A percentile compares a stretch with the other conserved stretches of the same genome.
Evolutionary conservation across 768 basidiomycete species (phyloP).

Genomic region (Naganishia onofrii): DNA sequence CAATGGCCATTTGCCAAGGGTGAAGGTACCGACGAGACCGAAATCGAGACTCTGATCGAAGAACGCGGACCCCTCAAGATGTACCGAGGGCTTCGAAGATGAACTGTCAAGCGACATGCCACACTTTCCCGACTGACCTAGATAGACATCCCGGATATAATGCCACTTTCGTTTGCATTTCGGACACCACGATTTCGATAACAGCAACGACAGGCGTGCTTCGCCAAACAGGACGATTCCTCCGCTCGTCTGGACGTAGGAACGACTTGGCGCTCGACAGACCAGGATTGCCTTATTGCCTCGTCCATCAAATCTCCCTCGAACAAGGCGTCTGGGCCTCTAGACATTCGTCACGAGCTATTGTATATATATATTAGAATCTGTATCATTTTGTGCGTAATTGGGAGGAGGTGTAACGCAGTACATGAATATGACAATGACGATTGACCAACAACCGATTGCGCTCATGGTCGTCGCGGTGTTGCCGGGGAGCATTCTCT

Average conservation of each 20-base stretch:
- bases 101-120: background rate
- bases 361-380: constrained; percentile 14
- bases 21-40: constrained; percentile 5
- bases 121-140: background rate
- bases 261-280: background rate
- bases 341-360: background rate
- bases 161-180: background rate
- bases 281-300: background rate
- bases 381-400: constrained; percentile 7
- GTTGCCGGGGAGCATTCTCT: no score
- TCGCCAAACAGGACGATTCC: background rate
- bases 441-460: background rate
- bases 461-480: no score
- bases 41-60: background rate
- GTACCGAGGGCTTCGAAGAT: constrained; percentile 18
- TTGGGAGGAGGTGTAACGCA: background rate
- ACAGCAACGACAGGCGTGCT: background rate
- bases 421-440: constrained; percentile 3
- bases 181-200: background rate
- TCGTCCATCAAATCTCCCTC: background rate
- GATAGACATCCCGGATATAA: background rate
- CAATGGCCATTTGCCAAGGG: constrained; percentile 21
- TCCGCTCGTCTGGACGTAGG: background rate
- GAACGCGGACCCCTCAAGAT: constrained; percentile 21
- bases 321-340: background rate